These are phyloP conservation scores for Suhomyces canberraensis DNA, from an alignment of 805 yeast species.

Conservation along the genomic window DNA sequence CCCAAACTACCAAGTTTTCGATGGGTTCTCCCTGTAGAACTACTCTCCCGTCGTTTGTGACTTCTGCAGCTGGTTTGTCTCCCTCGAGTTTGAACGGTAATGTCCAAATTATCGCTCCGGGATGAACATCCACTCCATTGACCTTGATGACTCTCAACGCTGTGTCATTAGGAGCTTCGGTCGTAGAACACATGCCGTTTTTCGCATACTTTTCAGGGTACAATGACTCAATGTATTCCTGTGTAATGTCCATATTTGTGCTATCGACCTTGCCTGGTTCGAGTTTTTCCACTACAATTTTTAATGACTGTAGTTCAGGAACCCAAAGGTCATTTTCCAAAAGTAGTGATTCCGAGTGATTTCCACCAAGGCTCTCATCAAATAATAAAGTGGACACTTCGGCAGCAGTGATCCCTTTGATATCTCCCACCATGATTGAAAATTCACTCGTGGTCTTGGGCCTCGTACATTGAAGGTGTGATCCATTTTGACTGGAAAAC, in stretches of 20 bases:
- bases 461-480: conserved; percentile 30
- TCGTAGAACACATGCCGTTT: conserved; percentile 1
- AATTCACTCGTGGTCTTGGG: conserved; percentile 21
- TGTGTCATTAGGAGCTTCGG: conserved; percentile 2
- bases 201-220: not conserved
- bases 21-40: conserved; percentile 25
- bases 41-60: conserved; percentile 21
- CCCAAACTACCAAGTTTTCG: conserved; percentile 31
- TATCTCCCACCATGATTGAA: conserved; percentile 31
- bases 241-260: conserved; percentile 29
- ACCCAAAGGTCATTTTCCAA: conserved; percentile 35
- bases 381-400: conserved; percentile 20
- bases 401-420: conserved; percentile 18
- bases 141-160: conserved; percentile 27
- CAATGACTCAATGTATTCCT: conserved; percentile 17
- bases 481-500: conserved; percentile 17
- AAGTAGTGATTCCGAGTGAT: conserved; percentile 10
- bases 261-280: conserved; percentile 39
- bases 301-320: conserved; percentile 38
- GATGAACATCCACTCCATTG: conserved; percentile 30
- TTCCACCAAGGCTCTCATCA: conserved; percentile 4
- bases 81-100: conserved; percentile 16
- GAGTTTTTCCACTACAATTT: conserved; percentile 47
- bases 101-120: conserved; percentile 29
- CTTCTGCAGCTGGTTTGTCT: conserved; percentile 6